Conservation (phyloP, 345 rosid species). For the Eutrema yunnanense region DNA sequence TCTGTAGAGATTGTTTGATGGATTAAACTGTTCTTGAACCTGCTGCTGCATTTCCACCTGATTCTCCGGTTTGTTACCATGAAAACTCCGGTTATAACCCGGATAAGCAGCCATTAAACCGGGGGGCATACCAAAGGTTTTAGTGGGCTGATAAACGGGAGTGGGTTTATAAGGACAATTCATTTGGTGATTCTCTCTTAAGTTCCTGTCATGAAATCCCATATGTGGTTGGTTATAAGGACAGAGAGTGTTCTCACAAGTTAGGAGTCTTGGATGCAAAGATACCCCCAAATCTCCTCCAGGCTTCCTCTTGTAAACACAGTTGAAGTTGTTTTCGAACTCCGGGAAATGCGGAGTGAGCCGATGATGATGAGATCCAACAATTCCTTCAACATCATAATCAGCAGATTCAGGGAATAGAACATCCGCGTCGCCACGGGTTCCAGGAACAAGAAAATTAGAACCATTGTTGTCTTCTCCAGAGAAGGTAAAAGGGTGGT, state of each 20-base stretch:
- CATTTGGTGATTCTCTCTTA: conserved; percentile 77
- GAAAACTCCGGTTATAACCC: neutral
- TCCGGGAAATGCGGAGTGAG: conserved; percentile 23
- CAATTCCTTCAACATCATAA: conserved; percentile 76
- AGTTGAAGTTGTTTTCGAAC: conserved; percentile 37
- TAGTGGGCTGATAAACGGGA: conserved; percentile 17
- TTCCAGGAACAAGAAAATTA: neutral
- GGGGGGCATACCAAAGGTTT: neutral
- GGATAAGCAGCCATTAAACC: neutral
- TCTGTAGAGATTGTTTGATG: neutral
- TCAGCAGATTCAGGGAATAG: conserved; percentile 52
- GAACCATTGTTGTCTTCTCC: neutral
- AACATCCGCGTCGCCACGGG: conserved; percentile 13
- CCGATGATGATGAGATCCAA: conserved; percentile 30
- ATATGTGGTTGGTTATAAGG: conserved; percentile 52
- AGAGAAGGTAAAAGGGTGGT: conserved; percentile 38
- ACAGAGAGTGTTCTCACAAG: conserved; percentile 66
- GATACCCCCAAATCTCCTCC: conserved; percentile 37
- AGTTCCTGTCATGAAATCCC: conserved; percentile 64
- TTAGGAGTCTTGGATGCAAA: conserved; percentile 46
- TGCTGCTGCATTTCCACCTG: conserved; percentile 11
- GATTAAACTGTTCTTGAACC: conserved; percentile 3
- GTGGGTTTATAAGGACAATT: conserved; percentile 46
- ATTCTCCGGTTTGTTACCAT: neutral
- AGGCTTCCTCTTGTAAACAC: conserved; percentile 60